A percentile compares a stretch with the other conserved stretches of the same genome.
Conservation (phyloP, 176 grass and related monocot species). For the Paspalum vaginatum region DNA sequence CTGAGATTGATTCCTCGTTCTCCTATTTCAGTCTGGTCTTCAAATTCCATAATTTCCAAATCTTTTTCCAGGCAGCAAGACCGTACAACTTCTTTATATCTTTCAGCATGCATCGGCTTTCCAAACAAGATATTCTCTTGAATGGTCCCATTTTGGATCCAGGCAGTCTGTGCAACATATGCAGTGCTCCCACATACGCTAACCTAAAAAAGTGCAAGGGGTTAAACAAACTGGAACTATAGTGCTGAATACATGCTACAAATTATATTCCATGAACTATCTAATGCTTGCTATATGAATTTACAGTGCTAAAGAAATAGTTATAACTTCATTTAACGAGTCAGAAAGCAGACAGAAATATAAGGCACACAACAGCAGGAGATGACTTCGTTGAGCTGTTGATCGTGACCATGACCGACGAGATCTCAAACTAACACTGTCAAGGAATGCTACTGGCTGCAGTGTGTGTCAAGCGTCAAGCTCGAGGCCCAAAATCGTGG, state of each 20-base stretch:
- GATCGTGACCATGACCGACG: too few species aligned
- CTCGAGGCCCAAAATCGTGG: too few species aligned
- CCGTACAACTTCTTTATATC: conserved; percentile 53
- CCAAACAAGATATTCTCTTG: conserved; percentile 81
- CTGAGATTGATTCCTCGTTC: conserved; percentile 82
- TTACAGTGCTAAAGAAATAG: neutral
- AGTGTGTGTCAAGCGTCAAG: too few species aligned
- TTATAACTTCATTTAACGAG: neutral
- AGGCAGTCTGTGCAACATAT: conserved; percentile 73
- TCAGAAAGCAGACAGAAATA: neutral
- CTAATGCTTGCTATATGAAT: neutral
- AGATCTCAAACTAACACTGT: too few species aligned
- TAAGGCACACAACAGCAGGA: too few species aligned
- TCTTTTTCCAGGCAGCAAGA: conserved; percentile 72
- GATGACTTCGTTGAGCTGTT: too few species aligned
- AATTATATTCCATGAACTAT: neutral
- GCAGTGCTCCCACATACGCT: conserved; percentile 68
- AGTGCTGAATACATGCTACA: neutral
- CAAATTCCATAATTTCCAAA: conserved; percentile 79
- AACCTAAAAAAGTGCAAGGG: conserved; percentile 38
- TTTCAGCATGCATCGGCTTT: conserved; percentile 46
- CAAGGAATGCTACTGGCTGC: too few species aligned
- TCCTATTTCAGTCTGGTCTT: conserved; percentile 77
- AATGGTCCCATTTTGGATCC: conserved; percentile 78
- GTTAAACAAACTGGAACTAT: neutral